phyloP scores from a whole-genome alignment of 2,329 filamentous ascomycete genomes.

The Xylariaceae sp. region DNA sequence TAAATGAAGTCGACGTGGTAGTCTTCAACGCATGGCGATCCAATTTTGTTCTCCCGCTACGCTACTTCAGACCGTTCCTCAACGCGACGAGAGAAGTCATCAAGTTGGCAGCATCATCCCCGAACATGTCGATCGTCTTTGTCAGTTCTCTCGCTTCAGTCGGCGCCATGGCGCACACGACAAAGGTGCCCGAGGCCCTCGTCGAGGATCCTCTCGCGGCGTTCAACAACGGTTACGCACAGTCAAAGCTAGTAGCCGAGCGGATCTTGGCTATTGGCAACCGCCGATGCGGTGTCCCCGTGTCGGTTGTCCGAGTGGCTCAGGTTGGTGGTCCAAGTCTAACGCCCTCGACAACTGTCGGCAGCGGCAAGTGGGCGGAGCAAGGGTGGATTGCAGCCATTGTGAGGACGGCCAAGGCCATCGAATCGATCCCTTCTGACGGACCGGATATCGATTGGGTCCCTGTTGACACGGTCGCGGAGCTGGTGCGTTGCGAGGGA shows the following conservation, averaged over 20 bases:
- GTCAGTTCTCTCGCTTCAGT: slow-evolving; percentile 25
- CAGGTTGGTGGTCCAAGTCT: slow-evolving; percentile 15
- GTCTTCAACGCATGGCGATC: slow-evolving; percentile 26
- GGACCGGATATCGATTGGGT: slow-evolving; percentile 16
- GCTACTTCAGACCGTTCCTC: slow-evolving; percentile 22
- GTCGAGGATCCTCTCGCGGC: slow-evolving; percentile 10
- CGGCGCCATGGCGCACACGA: slow-evolving; percentile 6
- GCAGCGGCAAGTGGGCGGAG: slow-evolving; percentile 9
- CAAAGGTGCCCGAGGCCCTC: slow-evolving; percentile 15
- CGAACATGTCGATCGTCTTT: slow-evolving; percentile 21
- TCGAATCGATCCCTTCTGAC: slow-evolving; percentile 8
- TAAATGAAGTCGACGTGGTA: slow-evolving; percentile 14
- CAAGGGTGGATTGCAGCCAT: slow-evolving; percentile 20
- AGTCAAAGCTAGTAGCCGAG: slow-evolving; percentile 22
- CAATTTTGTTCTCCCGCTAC: slow-evolving; percentile 21
- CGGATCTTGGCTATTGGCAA: slow-evolving; percentile 10
- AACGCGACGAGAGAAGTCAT: slow-evolving; percentile 14
- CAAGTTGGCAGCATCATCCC: slow-evolving; percentile 12
- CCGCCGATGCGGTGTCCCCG: slow-evolving; percentile 5
- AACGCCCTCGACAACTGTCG: neutral
- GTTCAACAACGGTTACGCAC: slow-evolving; percentile 17
- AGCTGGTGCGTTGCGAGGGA: slow-evolving; percentile 10
- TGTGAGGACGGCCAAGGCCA: slow-evolving; percentile 9
- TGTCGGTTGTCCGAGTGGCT: slow-evolving; percentile 16
- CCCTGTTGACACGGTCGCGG: slow-evolving; percentile 14